Base-by-base conservation (phyloP, 148 eudicot genomes). In the Spergularia marina region DNA sequence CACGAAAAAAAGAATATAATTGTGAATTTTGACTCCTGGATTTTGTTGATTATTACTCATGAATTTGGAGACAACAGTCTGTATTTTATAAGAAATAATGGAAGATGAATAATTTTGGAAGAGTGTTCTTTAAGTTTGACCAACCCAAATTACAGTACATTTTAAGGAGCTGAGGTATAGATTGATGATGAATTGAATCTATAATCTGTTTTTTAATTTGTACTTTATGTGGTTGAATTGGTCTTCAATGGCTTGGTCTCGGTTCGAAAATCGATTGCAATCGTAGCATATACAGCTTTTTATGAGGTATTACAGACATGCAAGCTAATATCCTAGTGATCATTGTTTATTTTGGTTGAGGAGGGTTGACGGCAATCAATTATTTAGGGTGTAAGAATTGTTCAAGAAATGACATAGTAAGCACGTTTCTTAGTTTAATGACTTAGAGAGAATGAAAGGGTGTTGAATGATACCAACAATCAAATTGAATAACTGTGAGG, bases 341-440 rank as follows among this genome's bases (percentile, higher is more conserved):
- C 13, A 10, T 16, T 34, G 11, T 73, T 66, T 65, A 64, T 39
- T 75, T 65, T 56, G 25, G 65, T 25, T 40, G 57, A 54, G 30
- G 78, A 58, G 72, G 52, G 52, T 62, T 62, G 63, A 39, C 62
- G 8, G 80, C 80, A 44, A 44, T 44, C 40, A 44, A 44, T 44
- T 44, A 53, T 23, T 16, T 14, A 2, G 18, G 71, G n/a, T 30
- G 20, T 39, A 72, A 23, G 76, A 65, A 74, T 72, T 41, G 56
- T 77, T 81, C 80, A 73, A 70, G 23, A 21, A 15, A 71, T 64
- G 61, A 71, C 83, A 75, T 75, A 72, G 76, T 40, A 10, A 72
- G 79, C 83, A 81, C 76, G 83, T 81, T 76, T 63, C 34, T 51
- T 18, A 47, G 36, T 12, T 52, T 70, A 14, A 9, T 25, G 63